These are phyloP conservation scores for Hypocreales sp. DNA, from an alignment of 2,329 filamentous ascomycete species.

Conservation along the genomic window DNA sequence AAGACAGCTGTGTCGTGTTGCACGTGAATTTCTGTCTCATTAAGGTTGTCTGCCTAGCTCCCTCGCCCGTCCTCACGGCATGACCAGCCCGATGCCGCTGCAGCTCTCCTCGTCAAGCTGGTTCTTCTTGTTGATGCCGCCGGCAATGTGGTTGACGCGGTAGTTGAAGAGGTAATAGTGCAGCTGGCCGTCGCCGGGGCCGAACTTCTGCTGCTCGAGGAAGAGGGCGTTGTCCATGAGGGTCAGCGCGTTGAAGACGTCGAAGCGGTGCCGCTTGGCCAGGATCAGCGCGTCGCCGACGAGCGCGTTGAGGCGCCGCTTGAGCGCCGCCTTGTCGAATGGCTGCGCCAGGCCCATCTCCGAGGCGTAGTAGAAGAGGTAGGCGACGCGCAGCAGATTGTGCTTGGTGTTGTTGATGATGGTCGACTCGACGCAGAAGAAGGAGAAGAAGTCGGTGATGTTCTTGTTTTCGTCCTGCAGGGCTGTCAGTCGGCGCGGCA, in stretches of 20 bases:
- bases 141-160: constrained; percentile 67
- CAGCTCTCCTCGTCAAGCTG: constrained; percentile 60
- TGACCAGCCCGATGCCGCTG: constrained; percentile 81
- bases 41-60: too few relatives aligned
- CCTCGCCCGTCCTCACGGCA: too few relatives aligned
- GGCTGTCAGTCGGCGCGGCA: neutral
- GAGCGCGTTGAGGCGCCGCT: constrained; percentile 65
- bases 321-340: constrained; percentile 42
- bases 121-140: constrained; percentile 71
- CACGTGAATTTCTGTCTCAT: too few relatives aligned
- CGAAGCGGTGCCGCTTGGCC: constrained; percentile 71
- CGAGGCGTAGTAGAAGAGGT: constrained; percentile 93
- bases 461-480: constrained; percentile 46
- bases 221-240: constrained; percentile 90
- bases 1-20: too few relatives aligned
- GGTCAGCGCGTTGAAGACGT: constrained; percentile 93
- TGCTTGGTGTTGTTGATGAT: constrained; percentile 73
- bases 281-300: constrained; percentile 77
- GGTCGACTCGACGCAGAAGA: constrained; percentile 87
- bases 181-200: constrained; percentile 81
- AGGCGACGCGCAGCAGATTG: constrained; percentile 71
- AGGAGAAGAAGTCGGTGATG: constrained; percentile 94
- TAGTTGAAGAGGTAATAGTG: constrained; percentile 99
- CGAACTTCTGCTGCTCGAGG: constrained; percentile 87
- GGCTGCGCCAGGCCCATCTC: constrained; percentile 55